Conservation (phyloP, 495 filamentous ascomycete genomes). For the Evansstolkia leycettana region DNA sequence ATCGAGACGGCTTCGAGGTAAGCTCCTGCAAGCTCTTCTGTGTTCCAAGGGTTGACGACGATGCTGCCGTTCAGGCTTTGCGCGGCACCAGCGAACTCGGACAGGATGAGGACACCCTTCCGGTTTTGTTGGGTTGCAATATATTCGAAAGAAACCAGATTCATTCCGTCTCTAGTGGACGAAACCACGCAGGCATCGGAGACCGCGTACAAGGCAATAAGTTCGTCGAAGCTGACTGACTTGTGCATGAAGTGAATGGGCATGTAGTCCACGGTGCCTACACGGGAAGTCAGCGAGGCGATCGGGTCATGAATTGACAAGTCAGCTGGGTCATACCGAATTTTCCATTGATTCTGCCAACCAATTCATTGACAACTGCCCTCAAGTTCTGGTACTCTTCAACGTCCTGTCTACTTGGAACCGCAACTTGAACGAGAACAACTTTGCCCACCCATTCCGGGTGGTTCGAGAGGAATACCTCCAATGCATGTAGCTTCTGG, state of each 20-base stretch:
- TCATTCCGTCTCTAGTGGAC: conserved; percentile 84
- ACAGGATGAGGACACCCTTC: conserved; percentile 75
- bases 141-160: conserved; percentile 84
- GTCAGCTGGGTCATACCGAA: conserved; percentile 56
- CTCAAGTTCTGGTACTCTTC: conserved; percentile 86
- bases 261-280: conserved; percentile 76
- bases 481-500: conserved; percentile 77
- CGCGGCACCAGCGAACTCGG: conserved; percentile 78
- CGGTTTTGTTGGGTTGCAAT: conserved; percentile 71
- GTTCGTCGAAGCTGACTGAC: conserved; percentile 69
- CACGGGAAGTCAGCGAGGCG: not conserved
- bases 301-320: too few relatives aligned
- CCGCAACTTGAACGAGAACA: conserved; percentile 79
- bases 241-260: conserved; percentile 88
- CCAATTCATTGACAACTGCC: conserved; percentile 75
- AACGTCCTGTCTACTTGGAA: conserved; percentile 74
- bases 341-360: conserved; percentile 75
- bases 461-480: conserved; percentile 78
- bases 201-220: conserved; percentile 73
- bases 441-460: conserved; percentile 87
- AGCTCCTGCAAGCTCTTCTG: conserved; percentile 69
- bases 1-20: conserved; percentile 79
- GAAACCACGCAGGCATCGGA: conserved; percentile 79
- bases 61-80: conserved; percentile 73
- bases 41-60: conserved; percentile 85